phyloP scores from a whole-genome alignment of 176 grass and related monocot genomes.

The Aechmea fasciata region DNA sequence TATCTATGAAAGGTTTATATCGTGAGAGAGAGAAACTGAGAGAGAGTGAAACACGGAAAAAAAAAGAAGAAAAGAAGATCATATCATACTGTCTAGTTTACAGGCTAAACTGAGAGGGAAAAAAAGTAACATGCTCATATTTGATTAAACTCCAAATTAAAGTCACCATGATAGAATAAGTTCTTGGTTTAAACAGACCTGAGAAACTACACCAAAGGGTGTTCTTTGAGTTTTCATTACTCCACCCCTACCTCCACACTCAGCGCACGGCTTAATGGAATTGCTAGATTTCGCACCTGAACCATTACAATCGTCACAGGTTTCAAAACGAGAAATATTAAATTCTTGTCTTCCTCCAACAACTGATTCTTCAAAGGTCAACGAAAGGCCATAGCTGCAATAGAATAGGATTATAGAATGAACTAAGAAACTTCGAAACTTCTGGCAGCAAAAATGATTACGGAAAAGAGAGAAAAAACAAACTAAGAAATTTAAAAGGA shows the following conservation, averaged over 20 bases:
- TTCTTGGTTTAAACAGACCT: conserved; percentile 21
- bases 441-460: not conserved
- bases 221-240: conserved; percentile 61
- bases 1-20: conserved; percentile 30
- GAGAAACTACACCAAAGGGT: conserved; percentile 79
- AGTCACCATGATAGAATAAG: no score
- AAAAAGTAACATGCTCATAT: not conserved
- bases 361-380: conserved; percentile 95
- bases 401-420: not conserved
- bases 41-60: not conserved
- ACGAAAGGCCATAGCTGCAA: conserved; percentile 57
- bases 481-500: not conserved
- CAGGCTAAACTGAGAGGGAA: not conserved
- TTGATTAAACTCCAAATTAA: no score
- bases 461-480: no score
- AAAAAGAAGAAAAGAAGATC: not conserved
- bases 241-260: conserved; percentile 69
- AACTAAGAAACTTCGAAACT: not conserved
- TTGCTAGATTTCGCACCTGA: conserved; percentile 66
- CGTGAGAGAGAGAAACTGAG: not conserved
- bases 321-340: conserved; percentile 39
- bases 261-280: conserved; percentile 42
- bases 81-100: not conserved
- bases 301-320: conserved; percentile 55
- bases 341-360: conserved; percentile 43